phyloP scores from a whole-genome alignment of 225 moss, liverwort and hornwort species.

The Straminergon stramineum region DNA sequence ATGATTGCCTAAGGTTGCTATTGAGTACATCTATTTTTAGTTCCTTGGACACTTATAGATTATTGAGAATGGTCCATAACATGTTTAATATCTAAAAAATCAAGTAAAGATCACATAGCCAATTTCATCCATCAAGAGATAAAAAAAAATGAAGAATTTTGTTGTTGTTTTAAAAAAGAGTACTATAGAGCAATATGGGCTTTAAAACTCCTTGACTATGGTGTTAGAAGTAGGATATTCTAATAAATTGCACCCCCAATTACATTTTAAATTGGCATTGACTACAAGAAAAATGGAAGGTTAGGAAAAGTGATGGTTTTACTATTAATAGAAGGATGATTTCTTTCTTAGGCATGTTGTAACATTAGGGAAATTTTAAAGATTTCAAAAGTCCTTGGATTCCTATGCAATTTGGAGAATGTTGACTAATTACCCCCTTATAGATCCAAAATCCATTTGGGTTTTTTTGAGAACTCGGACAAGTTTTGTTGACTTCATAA shows the following conservation, averaged over 20 bases:
- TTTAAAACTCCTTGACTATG: neutral
- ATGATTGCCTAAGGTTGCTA: neutral
- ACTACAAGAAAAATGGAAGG: neutral
- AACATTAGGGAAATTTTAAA: neutral
- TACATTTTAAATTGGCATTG: neutral
- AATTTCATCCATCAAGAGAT: no score
- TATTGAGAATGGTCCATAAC: neutral
- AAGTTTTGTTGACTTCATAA: neutral
- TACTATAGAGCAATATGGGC: neutral
- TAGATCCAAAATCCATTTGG: neutral
- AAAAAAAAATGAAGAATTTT: no score
- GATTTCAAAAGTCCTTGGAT: neutral
- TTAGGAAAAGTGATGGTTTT: neutral
- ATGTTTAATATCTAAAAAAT: no score
- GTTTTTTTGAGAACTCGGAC: accelerated
- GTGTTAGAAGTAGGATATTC: no score
- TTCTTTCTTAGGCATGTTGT: neutral
- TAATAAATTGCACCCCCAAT: no score
- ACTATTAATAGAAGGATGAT: no score
- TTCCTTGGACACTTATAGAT: neutral
- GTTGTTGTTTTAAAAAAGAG: neutral
- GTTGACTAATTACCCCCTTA: neutral
- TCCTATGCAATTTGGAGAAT: neutral
- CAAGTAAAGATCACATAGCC: no score
- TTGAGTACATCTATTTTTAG: neutral